Base-by-base conservation (phyloP, 306 rosid species). In the Vigna mungo region DNA sequence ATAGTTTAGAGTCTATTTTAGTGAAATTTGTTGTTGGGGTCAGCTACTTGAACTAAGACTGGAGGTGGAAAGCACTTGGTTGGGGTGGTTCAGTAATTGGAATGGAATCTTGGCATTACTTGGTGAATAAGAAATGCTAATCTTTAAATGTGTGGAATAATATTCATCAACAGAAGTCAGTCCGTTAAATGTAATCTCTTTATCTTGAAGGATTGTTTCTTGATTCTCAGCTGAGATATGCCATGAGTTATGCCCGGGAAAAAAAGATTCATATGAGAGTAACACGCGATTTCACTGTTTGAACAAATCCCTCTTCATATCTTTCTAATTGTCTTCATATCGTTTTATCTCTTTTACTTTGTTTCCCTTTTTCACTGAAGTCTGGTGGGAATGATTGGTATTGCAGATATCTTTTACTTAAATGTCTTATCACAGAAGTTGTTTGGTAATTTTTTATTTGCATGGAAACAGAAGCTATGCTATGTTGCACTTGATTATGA, bases 401-500 rank as follows among this genome's bases (percentile, higher is more conserved):
- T n/a, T 70, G 46, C n/a, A 77, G 70, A 64, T 51, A 39, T 32
- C 21, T 39, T 71, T 39, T 65, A 11, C 27, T 65, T 30, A 8
- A 37, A 80, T 74, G 65, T 49, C 27, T 2, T 25, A 43, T 60
- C 34, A 49, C 69, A 46, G 69, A 66, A 80, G 60, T 78, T 73
- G 74, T 25, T 60, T 83, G 39, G 75, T 86, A 39, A 60, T 77
- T 68, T 79, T 52, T 51, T 74, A 75, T 68, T 71, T 76, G 20
- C 69, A 71, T 70, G 71, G 14, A 5, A 72, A 73, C 93, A 94
- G 96, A 88, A 90, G 14, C 87, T 94, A 56, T 94, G 98, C 75
- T 92, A 90, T 55, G 97, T 89, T 75, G 96, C 98, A 37, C 80
- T 73, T 72, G 98, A 94, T 80, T 94, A 92, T 80, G 95, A 90